These are phyloP conservation scores for Lachnellula subtilissima DNA, from an alignment of 2,329 filamentous ascomycete species.

Conservation along the genomic window DNA sequence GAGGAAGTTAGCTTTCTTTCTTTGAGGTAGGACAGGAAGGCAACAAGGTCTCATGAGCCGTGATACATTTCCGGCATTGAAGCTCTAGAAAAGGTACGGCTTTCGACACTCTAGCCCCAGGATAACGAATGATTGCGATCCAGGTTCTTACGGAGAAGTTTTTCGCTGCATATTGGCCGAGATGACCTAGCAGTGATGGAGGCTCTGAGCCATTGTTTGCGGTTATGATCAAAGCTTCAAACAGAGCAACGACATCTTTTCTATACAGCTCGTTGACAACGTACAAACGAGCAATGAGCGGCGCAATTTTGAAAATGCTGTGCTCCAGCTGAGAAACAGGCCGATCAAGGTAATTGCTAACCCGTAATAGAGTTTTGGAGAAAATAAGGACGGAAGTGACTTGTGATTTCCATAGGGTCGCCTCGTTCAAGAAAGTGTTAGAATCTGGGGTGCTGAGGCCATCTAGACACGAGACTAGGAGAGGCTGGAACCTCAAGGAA, in stretches of 20 bases:
- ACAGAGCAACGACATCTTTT: constrained; percentile 59
- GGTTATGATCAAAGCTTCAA: constrained; percentile 69
- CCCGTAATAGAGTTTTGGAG: constrained; percentile 64
- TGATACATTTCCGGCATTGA: too few relatives aligned
- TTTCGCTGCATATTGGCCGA: constrained; percentile 77
- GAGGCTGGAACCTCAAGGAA: constrained; percentile 70
- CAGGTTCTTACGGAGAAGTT: constrained; percentile 53
- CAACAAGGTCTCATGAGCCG: too few relatives aligned
- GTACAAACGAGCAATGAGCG: constrained; percentile 71
- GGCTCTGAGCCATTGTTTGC: constrained; percentile 68
- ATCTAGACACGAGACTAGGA: constrained; percentile 65
- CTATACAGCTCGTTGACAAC: constrained; percentile 64
- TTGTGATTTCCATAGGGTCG: constrained; percentile 55
- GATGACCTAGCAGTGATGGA: constrained; percentile 86
- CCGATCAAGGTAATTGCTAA: constrained; percentile 59
- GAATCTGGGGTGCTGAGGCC: constrained; percentile 54
- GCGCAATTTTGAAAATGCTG: constrained; percentile 76
- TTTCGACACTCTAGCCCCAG: too few relatives aligned
- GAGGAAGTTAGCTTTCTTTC: too few relatives aligned
- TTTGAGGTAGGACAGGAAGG: too few relatives aligned
- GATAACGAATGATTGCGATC: too few relatives aligned
- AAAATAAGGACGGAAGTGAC: constrained; percentile 61
- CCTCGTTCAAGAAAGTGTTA: constrained; percentile 56
- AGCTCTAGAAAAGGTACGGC: too few relatives aligned
- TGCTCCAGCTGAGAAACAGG: constrained; percentile 65